Percentiles rank a stretch among this genome's conserved stretches.
phyloP scores from a whole-genome alignment of 1,284 basidiomycete species.

The Hortiboletus rubellus region DNA sequence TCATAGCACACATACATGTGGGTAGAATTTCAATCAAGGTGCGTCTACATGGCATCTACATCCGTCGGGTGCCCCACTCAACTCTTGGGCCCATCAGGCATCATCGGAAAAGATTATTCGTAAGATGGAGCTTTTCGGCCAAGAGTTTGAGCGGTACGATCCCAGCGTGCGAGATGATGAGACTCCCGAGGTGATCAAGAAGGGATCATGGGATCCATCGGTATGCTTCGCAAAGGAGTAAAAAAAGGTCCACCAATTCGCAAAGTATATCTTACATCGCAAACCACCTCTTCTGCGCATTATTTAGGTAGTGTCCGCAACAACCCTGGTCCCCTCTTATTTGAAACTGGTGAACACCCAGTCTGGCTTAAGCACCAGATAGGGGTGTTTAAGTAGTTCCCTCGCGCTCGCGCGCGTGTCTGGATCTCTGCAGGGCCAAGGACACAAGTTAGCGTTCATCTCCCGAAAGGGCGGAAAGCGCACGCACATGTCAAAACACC shows the following conservation, averaged over 20 bases:
- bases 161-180: conserved; percentile 49
- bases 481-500: conserved; percentile 81
- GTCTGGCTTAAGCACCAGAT: conserved; percentile 68
- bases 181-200: conserved; percentile 40
- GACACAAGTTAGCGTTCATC: not conserved
- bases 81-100: conserved; percentile 49
- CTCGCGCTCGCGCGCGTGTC: conserved; percentile 83
- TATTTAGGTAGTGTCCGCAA: not conserved
- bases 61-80: not conserved
- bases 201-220: conserved; percentile 91
- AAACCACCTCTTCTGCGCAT: conserved; percentile 6
- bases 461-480: not conserved
- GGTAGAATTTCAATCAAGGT: conserved; percentile 99
- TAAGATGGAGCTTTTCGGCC: conserved; percentile 96
- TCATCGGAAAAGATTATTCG: conserved; percentile 97
- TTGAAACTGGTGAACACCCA: conserved; percentile 72
- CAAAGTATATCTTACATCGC: conserved; percentile 49
- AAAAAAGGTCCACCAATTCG: conserved; percentile 98
- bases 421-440: conserved; percentile 61
- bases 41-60: conserved; percentile 30
- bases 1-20: conserved; percentile 93
- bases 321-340: not conserved
- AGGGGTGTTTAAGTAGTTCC: conserved; percentile 80
- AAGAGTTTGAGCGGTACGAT: conserved; percentile 80
- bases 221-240: conserved; percentile 86